These are phyloP conservation scores for Kazachstania sp. DNA, from an alignment of 1,139 yeast species.

Conservation along the genomic window DNA sequence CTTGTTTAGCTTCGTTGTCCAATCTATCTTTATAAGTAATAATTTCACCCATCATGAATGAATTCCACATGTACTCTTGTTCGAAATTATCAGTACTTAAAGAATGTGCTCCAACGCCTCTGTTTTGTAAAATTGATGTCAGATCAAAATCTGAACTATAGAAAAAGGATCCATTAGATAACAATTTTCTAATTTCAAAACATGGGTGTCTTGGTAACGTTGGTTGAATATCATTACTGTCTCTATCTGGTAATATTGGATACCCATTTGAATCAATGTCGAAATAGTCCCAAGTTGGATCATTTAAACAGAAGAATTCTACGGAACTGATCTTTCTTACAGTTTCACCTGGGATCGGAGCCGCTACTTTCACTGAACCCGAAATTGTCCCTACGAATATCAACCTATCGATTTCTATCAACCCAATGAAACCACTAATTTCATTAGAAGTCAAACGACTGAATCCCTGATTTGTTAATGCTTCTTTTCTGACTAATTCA, in stretches of 20 bases:
- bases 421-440: constrained; percentile 75
- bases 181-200: constrained; percentile 61
- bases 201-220: constrained; percentile 66
- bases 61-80: constrained; percentile 94
- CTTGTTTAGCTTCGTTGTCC: constrained; percentile 48
- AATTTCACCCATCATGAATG: constrained; percentile 80
- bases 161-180: constrained; percentile 84
- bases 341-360: constrained; percentile 70
- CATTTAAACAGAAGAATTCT: constrained; percentile 72
- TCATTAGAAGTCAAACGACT: constrained; percentile 46
- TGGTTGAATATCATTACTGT: constrained; percentile 13
- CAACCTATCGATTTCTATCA: constrained; percentile 59
- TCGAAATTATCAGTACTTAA: constrained; percentile 53
- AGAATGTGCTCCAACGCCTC: constrained; percentile 46
- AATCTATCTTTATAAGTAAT: constrained; percentile 64
- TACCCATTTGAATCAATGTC: constrained; percentile 59
- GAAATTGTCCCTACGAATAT: constrained; percentile 75
- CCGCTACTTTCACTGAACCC: constrained; percentile 65
- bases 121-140: constrained; percentile 71
- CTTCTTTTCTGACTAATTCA: constrained; percentile 24
- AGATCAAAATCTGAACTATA: constrained; percentile 89
- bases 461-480: constrained; percentile 29
- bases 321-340: constrained; percentile 74
- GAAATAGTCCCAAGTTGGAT: constrained; percentile 70
- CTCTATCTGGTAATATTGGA: constrained; percentile 36